Percentiles rank a stretch among this genome's conserved stretches.
Evolutionary conservation across 1,284 basidiomycete genomes (phyloP).

Genomic region (Pascua sp.): DNA sequence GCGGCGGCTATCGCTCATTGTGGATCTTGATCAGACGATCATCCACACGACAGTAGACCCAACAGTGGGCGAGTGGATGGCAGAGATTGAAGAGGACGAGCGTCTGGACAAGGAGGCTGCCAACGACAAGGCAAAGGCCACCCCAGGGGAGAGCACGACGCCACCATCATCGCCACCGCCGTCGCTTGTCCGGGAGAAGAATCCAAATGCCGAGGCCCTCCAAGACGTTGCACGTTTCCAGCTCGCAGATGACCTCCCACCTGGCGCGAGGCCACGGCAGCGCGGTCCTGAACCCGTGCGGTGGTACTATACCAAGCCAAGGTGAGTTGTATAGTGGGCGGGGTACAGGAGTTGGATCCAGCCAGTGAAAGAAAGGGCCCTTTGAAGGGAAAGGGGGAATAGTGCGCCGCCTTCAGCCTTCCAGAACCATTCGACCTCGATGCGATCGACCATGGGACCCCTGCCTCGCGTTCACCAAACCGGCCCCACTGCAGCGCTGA

Average conservation of each 20-base stretch:
- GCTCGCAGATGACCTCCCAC: slow-evolving; percentile 67
- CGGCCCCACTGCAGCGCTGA: background rate
- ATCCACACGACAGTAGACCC: slow-evolving; percentile 98
- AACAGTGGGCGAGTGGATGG: slow-evolving; percentile 95
- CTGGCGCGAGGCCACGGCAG: slow-evolving; percentile 52
- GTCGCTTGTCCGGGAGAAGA: slow-evolving; percentile 25
- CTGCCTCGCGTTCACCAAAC: slow-evolving; percentile 1
- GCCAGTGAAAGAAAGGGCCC: too few relatives aligned
- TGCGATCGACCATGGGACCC: background rate
- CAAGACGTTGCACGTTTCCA: slow-evolving; percentile 80
- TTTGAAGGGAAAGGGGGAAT: too few relatives aligned
- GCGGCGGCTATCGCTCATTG: slow-evolving; percentile 86
- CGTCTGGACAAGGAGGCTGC: slow-evolving; percentile 30
- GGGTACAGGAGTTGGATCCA: too few relatives aligned
- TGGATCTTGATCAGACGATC: slow-evolving; percentile 97
- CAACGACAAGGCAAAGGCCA: slow-evolving; percentile 51
- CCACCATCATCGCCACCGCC: slow-evolving; percentile 18
- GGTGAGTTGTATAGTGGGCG: slow-evolving; percentile 56
- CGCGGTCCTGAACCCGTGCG: slow-evolving; percentile 48
- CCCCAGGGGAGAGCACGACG: slow-evolving; percentile 18
- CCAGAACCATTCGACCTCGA: too few relatives aligned
- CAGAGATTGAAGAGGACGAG: slow-evolving; percentile 60
- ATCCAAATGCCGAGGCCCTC: slow-evolving; percentile 53
- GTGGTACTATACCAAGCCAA: slow-evolving; percentile 95
- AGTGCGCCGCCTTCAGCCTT: too few relatives aligned